Evolutionary conservation across 2,329 filamentous ascomycete genomes (phyloP), one percentile per base, ranked within the genome.

Genomic region (Ampelomyces quisqualis): DNA sequence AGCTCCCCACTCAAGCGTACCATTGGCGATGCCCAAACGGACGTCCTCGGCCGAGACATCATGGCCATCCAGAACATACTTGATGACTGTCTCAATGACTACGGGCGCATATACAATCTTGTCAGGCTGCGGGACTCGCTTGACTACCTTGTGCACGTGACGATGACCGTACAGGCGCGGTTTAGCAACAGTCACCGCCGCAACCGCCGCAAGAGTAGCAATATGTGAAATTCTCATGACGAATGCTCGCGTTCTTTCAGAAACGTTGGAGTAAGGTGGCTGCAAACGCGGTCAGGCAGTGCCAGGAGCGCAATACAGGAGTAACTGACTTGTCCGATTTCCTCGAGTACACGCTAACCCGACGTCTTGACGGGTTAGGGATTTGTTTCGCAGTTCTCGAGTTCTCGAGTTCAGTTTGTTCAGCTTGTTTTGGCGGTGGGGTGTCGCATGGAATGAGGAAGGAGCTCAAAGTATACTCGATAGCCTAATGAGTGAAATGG

Each of bases 41-140:
- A 89, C 89, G 45, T 89, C 78, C 0, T 78, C 69, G 45, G 78
- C 70, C 38, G 75, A 73, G 54, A 95, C 77, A 22, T 72, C 49
- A 60, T 82, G 57, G 46, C 84, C 85, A 46, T 85, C 80, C 38
- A 90, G 73, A 64, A 85, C 77, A 71, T 90, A 96, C 41, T 85
- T 78, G 40, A 84, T 80, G 54, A 83, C 78, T 36, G 81, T 83
- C 21, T 77, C 73, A 35, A 83, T 77, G 39, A 78, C 76, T 38
- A 80, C 77, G 41, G 78, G 73, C 34, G 74, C 70, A 23, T 72
- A 58, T 8, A 58, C 44, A 74, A 75, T 69, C 73, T 75, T 62
- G 23, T 78, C 73, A 35, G 76, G 68, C 21, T 32, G 49, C 13
- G 70, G 69, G 45, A 51, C 55, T 45, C 78, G 74, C 70, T 78